Conservation (phyloP, 2,329 filamentous ascomycete genomes). For the Raffaelea arxii region DNA sequence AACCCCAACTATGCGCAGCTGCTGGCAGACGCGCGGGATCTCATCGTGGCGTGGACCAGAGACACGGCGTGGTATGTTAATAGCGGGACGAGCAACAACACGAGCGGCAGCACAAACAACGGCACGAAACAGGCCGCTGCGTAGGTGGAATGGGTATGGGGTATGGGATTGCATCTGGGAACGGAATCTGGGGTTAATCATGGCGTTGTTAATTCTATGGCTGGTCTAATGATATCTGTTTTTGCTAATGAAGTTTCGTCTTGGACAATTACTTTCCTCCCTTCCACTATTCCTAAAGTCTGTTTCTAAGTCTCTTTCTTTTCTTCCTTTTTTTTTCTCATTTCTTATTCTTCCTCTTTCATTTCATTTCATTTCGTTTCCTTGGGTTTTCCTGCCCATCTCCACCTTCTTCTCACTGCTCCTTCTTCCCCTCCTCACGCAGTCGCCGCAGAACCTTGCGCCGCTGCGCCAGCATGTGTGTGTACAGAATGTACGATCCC, state of each 20-base stretch:
- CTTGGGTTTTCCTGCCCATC: not conserved
- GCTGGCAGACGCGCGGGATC: conserved; percentile 52
- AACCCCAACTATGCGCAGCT: conserved; percentile 66
- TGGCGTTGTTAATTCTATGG: no score
- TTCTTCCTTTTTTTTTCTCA: not conserved
- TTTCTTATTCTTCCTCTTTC: not conserved
- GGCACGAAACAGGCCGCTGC: not conserved
- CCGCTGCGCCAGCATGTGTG: conserved; percentile 90
- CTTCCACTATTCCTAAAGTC: no score
- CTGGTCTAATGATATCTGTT: no score
- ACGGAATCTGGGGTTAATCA: no score
- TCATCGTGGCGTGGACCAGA: conserved; percentile 55
- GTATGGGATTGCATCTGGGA: no score
- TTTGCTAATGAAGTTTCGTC: no score
- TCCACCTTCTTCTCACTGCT: conserved; percentile 24
- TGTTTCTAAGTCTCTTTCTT: not conserved
- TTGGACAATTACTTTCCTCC: no score
- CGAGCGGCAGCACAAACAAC: not conserved
- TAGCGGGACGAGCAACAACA: conserved; percentile 25
- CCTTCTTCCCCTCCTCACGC: conserved; percentile 31
- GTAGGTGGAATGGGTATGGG: no score
- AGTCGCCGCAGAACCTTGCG: conserved; percentile 64
- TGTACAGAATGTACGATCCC: conserved; percentile 76
- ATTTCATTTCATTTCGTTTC: not conserved
- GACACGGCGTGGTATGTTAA: conserved; percentile 59